These are phyloP conservation scores for Microthlaspi erraticum DNA, from an alignment of 345 rosid genomes.

Conservation along the genomic window DNA sequence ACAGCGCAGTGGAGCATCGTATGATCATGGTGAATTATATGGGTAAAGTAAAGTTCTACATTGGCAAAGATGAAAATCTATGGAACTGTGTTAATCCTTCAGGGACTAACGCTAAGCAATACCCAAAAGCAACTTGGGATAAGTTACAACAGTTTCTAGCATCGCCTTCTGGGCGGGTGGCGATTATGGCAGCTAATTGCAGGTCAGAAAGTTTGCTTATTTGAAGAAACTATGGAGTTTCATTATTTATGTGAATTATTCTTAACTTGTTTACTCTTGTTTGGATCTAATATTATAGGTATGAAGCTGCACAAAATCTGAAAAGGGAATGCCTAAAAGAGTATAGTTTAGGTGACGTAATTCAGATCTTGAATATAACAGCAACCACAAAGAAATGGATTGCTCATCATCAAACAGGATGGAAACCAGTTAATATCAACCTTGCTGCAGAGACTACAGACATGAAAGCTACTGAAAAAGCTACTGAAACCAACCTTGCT, in stretches of 20 bases:
- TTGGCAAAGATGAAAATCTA: conserved; percentile 64
- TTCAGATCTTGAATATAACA: conserved; percentile 72
- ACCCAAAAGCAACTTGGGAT: conserved; percentile 71
- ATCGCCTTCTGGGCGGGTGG: conserved; percentile 61
- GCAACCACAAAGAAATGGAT: conserved; percentile 71
- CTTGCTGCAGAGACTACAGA: conserved; percentile 44
- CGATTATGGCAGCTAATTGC: conserved; percentile 64
- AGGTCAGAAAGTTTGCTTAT: conserved; percentile 53
- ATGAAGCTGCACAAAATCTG: conserved; percentile 73
- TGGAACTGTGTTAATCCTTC: conserved; percentile 85
- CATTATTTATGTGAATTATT: not conserved
- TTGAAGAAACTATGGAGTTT: not conserved
- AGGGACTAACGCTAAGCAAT: conserved; percentile 61
- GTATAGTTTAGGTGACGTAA: conserved; percentile 63
- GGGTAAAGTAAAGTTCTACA: conserved; percentile 66
- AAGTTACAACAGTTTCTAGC: conserved; percentile 56
- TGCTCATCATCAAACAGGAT: conserved; percentile 63
- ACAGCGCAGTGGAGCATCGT: conserved; percentile 63
- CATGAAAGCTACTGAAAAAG: conserved; percentile 41
- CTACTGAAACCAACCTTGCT: conserved; percentile 51
- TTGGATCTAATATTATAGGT: conserved; percentile 51
- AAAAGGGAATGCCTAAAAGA: conserved; percentile 64
- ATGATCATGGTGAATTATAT: conserved; percentile 61
- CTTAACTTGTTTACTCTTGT: not conserved
- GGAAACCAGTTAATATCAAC: conserved; percentile 74